Evolutionary conservation across 1,284 basidiomycete species (phyloP), one percentile per base, ranked within the genome.

Genomic region (Meripilus lineatus): DNA sequence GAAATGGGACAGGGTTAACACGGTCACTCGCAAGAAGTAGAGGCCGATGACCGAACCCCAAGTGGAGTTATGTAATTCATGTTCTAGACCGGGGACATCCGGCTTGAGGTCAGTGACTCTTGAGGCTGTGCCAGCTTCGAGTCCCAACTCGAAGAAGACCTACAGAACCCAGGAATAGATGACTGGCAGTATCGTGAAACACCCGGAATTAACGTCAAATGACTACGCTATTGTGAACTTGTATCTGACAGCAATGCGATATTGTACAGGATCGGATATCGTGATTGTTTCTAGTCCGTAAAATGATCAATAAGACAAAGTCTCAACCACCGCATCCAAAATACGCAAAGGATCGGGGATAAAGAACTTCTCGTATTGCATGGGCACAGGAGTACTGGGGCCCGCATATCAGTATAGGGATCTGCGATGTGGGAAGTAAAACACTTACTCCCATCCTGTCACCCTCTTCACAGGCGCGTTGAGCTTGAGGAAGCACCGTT

Each of bases 281-380:
- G 28, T 30, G 39, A 41, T 14, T 11, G 20, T 41, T 22, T 30
- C 13, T 8, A 14, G 15, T 23, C 15, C 20, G 8, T 47, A 26
- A n/a, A 30, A 26, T 18, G 28, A 14, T 68, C 52, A 93, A 64
- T 87, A 94, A 23, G 72, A 67, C 57, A 95, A 68, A 2, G 91
- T 92, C 63, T 93, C 86, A 35, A 93, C 74, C 14, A 94, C 71
- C 23, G 83, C 86, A 59, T 95, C 92, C 45, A 93, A 63, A 43
- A 94, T 72, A 40, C 91, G 76, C 47, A 95, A 72, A 3, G 85
- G 72, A 58, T 95, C 92, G 0, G 92, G 92, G 58, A 93, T 82
- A 65, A 88, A 82, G 64, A 95, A 94, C 61, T 90, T 93, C 69
- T 95, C 92, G 56, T 81, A 94, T 40, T 86, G 83, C 53, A 95